Conservation (phyloP, 208 protist species). For the Leishmania braziliensis region DNA sequence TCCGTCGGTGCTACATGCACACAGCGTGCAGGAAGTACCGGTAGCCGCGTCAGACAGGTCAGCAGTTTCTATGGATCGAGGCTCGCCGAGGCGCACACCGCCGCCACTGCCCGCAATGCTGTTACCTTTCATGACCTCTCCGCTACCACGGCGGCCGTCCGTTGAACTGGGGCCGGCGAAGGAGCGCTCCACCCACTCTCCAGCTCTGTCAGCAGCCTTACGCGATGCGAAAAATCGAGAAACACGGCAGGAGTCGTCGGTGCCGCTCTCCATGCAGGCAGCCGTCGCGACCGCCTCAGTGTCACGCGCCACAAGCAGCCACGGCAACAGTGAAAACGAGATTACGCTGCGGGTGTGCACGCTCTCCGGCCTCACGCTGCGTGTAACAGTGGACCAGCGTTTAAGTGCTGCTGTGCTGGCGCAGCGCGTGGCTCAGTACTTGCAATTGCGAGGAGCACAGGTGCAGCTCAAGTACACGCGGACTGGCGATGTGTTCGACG, state of each 20-base stretch:
- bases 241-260: neutral
- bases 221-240: neutral
- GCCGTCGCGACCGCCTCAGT: neutral
- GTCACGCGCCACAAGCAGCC: neutral
- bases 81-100: neutral
- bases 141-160: neutral
- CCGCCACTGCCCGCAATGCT: neutral
- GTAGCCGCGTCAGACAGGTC: neutral
- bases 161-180: neutral
- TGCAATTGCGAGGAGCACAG: conserved; percentile 2
- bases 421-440: conserved; percentile 9
- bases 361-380: conserved; percentile 15
- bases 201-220: neutral
- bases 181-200: neutral
- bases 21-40: neutral
- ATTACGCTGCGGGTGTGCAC: conserved; percentile 6
- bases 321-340: neutral
- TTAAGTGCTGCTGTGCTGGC: neutral
- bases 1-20: neutral
- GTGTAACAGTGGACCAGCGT: conserved; percentile 4
- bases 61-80: neutral
- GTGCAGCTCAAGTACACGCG: conserved; percentile 15
- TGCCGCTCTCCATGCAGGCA: neutral
- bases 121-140: neutral
- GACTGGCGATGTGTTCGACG: neutral